These are phyloP conservation scores for Xylaria sp. DNA, from an alignment of 2,329 filamentous ascomycete genomes.

Conservation along the genomic window DNA sequence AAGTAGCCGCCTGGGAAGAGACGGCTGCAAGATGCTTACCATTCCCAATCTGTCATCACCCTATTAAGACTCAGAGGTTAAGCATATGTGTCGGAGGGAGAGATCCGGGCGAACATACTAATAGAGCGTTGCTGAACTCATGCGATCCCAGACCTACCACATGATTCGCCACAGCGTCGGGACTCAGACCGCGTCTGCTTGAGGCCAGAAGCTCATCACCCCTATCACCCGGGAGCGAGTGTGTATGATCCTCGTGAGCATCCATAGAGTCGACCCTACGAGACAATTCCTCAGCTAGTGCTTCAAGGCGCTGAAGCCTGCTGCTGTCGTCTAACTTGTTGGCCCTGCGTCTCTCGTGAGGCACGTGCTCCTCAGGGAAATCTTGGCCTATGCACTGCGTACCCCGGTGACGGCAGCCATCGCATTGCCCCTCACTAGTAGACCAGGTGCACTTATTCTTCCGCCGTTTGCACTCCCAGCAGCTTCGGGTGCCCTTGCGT, in stretches of 20 bases:
- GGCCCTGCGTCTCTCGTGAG: neutral
- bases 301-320: conserved; percentile 29
- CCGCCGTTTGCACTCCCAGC: conserved; percentile 39
- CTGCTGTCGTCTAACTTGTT: conserved; percentile 21
- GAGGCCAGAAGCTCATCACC: neutral
- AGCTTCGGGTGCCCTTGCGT: conserved; percentile 37
- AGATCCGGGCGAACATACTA: conserved; percentile 1
- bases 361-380: conserved; percentile 20
- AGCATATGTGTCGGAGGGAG: neutral
- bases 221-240: neutral
- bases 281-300: conserved; percentile 24
- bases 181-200: neutral
- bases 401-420: conserved; percentile 30
- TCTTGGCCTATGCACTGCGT: conserved; percentile 34
- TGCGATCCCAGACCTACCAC: neutral
- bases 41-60: neutral
- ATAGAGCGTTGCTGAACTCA: neutral
- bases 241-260: neutral
- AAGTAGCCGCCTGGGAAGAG: conserved; percentile 8
- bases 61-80: conserved; percentile 1
- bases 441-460: conserved; percentile 37
- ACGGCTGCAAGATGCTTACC: conserved; percentile 9
- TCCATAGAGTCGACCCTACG: conserved; percentile 13
- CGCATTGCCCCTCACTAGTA: conserved; percentile 24
- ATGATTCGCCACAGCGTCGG: neutral